These are phyloP conservation scores for Botrytis galanthina DNA, from an alignment of 2,329 filamentous ascomycete species.

Conservation along the genomic window DNA sequence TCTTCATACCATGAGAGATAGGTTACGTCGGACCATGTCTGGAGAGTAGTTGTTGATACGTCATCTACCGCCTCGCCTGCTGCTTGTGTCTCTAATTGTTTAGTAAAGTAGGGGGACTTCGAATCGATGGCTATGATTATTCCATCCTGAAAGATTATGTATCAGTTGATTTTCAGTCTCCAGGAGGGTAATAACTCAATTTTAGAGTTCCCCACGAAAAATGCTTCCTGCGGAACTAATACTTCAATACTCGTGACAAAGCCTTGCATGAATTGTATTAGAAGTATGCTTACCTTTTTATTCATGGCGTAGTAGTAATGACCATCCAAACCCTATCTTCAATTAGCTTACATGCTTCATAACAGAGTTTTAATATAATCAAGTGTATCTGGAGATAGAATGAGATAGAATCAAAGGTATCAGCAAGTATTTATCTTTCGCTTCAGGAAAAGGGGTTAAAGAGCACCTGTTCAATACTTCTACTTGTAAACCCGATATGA, in stretches of 20 bases:
- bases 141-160: not conserved
- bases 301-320: not conserved
- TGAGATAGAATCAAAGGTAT: not conserved
- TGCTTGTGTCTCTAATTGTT: not conserved
- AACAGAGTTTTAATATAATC: not conserved
- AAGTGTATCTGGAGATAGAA: not conserved
- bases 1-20: not conserved
- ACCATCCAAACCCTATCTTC: not conserved
- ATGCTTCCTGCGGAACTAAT: not conserved
- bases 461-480: not conserved
- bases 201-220: rapidly evolving
- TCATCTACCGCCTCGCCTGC: not conserved
- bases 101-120: not conserved
- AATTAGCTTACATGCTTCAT: not conserved
- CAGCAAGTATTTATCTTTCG: not conserved
- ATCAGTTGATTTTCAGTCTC: not conserved
- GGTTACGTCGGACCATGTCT: not conserved
- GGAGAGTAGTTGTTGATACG: not conserved
- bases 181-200: not conserved
- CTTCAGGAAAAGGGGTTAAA: not conserved
- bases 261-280: not conserved
- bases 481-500: not conserved
- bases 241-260: not conserved
- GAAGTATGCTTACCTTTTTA: not conserved
- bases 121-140: not conserved